Percentiles rank a stretch among this genome's conserved stretches.
phyloP scores from a whole-genome alignment of 192 early-diverging fungal genomes.

The Spinellus fusiger region DNA sequence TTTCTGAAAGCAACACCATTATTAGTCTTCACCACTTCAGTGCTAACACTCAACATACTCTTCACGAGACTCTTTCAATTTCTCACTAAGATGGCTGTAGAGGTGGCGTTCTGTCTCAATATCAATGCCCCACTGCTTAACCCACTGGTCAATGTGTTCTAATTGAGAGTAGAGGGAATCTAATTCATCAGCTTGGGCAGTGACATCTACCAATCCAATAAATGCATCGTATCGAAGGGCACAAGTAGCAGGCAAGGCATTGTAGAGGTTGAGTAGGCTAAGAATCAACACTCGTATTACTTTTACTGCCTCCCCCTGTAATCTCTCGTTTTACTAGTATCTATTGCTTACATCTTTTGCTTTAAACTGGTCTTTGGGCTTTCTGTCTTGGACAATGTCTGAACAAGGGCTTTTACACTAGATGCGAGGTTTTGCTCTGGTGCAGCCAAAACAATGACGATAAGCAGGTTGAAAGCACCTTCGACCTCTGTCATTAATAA shows the following conservation, averaged over 20 bases:
- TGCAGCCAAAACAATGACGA: conserved; percentile 53
- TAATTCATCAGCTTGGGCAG: conserved; percentile 61
- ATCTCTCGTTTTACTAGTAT: not conserved
- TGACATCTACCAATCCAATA: conserved; percentile 67
- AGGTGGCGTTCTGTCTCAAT: conserved; percentile 51
- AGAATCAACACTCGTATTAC: conserved; percentile 14
- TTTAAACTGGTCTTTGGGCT: conserved; percentile 44
- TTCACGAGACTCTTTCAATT: conserved; percentile 51
- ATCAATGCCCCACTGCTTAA: conserved; percentile 63
- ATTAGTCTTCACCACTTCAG: not conserved
- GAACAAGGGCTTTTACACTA: conserved; percentile 45
- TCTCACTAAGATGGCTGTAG: conserved; percentile 58
- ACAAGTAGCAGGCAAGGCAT: conserved; percentile 54
- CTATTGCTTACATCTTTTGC: conserved; percentile 51
- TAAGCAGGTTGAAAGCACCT: conserved; percentile 60
- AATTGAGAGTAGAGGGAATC: conserved; percentile 61
- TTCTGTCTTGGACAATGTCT: conserved; percentile 35
- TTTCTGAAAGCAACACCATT: conserved; percentile 11
- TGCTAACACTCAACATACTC: conserved; percentile 40
- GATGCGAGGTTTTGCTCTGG: conserved; percentile 35
- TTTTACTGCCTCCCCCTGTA: conserved; percentile 7
- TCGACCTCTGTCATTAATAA: conserved; percentile 53
- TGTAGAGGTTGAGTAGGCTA: conserved; percentile 72
- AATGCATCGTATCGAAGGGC: conserved; percentile 64
- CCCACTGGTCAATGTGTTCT: conserved; percentile 55